Evolutionary conservation across 352 stramenopile species (phyloP).

Genomic region (Blastocystis sp.): DNA sequence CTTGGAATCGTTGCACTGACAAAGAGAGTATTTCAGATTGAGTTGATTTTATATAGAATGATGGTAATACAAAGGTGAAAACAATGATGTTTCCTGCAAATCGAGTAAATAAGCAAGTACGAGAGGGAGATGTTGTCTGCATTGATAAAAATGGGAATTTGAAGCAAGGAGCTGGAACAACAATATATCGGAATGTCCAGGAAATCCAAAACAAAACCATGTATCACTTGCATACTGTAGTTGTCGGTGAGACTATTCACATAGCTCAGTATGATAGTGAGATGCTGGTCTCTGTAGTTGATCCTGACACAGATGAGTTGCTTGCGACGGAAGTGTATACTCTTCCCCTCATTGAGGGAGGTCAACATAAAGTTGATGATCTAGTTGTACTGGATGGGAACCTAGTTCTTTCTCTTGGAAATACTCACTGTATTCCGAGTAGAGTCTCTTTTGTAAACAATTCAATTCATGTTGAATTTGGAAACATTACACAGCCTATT

Average conservation of each 20-base stretch:
- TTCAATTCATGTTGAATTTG: conserved; percentile 20
- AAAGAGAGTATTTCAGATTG: not conserved
- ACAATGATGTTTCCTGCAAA: not conserved
- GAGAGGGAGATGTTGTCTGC: conserved; percentile 39
- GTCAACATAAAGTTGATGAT: conserved; percentile 21
- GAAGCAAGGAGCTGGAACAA: conserved; percentile 39
- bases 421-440: not conserved
- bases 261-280: conserved; percentile 47
- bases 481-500: not conserved
- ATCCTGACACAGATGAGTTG: not conserved
- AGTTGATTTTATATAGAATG: not conserved
- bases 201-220: not conserved
- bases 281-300: conserved; percentile 32
- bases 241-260: conserved; percentile 36
- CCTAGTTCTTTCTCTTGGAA: conserved; percentile 40
- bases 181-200: conserved; percentile 49
- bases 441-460: not conserved
- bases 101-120: not conserved
- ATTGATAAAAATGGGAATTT: conserved; percentile 25
- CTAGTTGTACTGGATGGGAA: conserved; percentile 19
- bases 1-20: not conserved
- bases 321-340: not conserved
- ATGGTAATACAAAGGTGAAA: not conserved
- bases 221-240: conserved; percentile 36
- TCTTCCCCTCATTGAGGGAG: not conserved